Conservation (phyloP, 306 rosid genomes). For the Sesbania bispinosa region DNA sequence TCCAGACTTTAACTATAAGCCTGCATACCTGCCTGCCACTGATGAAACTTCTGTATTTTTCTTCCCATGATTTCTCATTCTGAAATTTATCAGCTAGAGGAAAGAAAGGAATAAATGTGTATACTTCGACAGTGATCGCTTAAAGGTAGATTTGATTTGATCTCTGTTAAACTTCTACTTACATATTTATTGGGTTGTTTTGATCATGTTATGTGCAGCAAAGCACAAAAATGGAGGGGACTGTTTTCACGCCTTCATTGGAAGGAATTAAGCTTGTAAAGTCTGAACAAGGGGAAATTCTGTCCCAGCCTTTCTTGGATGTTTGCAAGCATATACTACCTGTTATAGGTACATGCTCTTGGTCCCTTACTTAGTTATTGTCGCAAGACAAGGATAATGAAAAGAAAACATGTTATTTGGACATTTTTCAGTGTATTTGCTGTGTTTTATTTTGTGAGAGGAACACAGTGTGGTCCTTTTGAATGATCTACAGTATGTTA, state of each 20-base stretch:
- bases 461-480: not conserved
- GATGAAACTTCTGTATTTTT: not conserved
- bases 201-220: slow-evolving; percentile 36
- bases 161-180: not conserved
- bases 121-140: not conserved
- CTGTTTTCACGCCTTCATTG: slow-evolving; percentile 74
- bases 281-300: slow-evolving; percentile 72
- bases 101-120: not conserved
- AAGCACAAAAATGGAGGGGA: slow-evolving; percentile 58
- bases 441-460: not conserved
- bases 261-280: slow-evolving; percentile 71
- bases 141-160: not conserved
- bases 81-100: not conserved
- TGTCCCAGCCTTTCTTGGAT: slow-evolving; percentile 81
- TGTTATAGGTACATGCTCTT: slow-evolving; percentile 61
- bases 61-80: slow-evolving; percentile 1
- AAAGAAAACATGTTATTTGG: not conserved
- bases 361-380: slow-evolving; percentile 8
- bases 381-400: not conserved
- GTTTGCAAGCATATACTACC: slow-evolving; percentile 91
- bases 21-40: not conserved
- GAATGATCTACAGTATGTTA: not conserved
- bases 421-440: not conserved
- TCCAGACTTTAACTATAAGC: not conserved
- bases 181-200: not conserved